phyloP scores from a whole-genome alignment of 805 yeast species.

The Teunomyces lycoperdinae region DNA sequence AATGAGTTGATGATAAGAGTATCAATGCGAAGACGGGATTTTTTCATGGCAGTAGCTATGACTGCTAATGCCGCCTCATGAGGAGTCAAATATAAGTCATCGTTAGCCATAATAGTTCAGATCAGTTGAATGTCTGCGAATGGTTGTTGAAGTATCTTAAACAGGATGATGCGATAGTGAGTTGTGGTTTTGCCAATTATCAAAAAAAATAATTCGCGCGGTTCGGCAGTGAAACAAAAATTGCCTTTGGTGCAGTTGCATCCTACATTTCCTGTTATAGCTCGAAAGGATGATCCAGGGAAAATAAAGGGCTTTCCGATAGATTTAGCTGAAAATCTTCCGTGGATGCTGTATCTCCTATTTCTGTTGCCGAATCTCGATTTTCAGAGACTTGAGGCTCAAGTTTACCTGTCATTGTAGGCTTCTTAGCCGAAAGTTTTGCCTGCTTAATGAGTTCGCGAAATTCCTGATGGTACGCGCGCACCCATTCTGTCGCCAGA shows the following conservation, averaged over 20 bases:
- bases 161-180: background rate
- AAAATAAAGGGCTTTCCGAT: conserved; percentile 5
- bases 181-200: background rate
- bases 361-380: background rate
- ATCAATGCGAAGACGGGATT: conserved; percentile 62
- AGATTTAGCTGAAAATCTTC: conserved; percentile 3
- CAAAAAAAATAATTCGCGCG: background rate
- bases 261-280: background rate
- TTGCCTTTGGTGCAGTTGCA: background rate
- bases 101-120: conserved; percentile 18
- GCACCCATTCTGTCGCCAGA: conserved; percentile 44
- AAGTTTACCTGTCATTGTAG: background rate
- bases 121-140: background rate
- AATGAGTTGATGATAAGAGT: conserved; percentile 61
- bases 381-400: too few species aligned
- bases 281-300: background rate
- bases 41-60: conserved; percentile 84
- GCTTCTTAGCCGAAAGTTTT: conserved; percentile 9
- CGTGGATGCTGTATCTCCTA: background rate
- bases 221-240: background rate
- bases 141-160: background rate
- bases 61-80: conserved; percentile 82
- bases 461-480: conserved; percentile 39
- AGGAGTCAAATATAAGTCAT: conserved; percentile 58
- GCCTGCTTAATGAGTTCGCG: conserved; percentile 38